phyloP scores from a whole-genome alignment of 495 filamentous ascomycete species.

The Niebla homalea region DNA sequence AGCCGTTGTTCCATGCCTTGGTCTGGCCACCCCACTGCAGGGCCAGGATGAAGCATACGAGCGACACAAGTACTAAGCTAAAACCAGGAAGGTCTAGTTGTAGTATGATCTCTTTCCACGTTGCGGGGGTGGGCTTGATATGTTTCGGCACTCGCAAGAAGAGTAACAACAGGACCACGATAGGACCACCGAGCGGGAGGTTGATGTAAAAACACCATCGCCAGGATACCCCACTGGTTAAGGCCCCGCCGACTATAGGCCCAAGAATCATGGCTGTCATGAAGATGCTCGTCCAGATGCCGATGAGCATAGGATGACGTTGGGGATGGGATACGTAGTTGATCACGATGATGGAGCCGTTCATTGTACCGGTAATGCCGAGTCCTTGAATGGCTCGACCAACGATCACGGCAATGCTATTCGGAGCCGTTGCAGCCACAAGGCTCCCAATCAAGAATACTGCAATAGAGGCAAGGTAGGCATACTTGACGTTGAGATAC shows the following conservation, averaged over 20 bases:
- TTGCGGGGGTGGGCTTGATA: conserved; percentile 9
- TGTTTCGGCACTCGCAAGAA: conserved; percentile 12
- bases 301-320: conserved; percentile 35
- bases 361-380: conserved; percentile 37
- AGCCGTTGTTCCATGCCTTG: conserved; percentile 10
- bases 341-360: conserved; percentile 38
- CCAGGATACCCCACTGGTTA: conserved; percentile 24
- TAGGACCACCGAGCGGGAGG: conserved; percentile 18
- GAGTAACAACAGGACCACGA: conserved; percentile 14
- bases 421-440: conserved; percentile 58
- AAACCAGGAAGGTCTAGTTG: conserved; percentile 21
- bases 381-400: conserved; percentile 40
- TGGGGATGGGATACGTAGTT: conserved; percentile 37
- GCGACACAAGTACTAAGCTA: conserved; percentile 7
- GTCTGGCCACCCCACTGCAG: conserved; percentile 17
- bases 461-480: conserved; percentile 34
- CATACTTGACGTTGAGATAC: conserved; percentile 47
- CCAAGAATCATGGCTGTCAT: conserved; percentile 39
- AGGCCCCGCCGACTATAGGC: conserved; percentile 22
- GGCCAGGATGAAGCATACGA: conserved; percentile 17
- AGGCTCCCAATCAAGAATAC: conserved; percentile 51
- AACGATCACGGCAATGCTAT: conserved; percentile 53
- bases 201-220: conserved; percentile 33
- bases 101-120: conserved; percentile 21
- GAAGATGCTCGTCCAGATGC: conserved; percentile 17